Conservation (phyloP, 495 filamentous ascomycete species). For the Annulohypoxylon stygium region DNA sequence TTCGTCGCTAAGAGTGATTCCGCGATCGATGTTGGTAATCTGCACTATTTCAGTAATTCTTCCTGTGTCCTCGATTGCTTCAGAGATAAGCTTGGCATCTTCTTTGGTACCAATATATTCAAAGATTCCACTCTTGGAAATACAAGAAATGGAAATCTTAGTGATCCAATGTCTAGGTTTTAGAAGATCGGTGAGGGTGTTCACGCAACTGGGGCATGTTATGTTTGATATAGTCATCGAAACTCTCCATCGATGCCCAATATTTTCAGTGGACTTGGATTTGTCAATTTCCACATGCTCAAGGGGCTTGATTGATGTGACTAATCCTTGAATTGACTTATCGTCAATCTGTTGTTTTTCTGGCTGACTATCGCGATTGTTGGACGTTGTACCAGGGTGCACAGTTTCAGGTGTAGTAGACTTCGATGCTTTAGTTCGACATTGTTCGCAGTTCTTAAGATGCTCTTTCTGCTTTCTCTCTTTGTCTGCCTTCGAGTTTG, state of each 20-base stretch:
- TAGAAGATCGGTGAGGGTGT: slow-evolving; percentile 72
- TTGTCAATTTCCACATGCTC: slow-evolving; percentile 11
- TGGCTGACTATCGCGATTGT: not conserved
- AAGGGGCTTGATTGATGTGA: slow-evolving; percentile 32
- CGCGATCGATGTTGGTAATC: slow-evolving; percentile 51
- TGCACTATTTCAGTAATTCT: slow-evolving; percentile 76
- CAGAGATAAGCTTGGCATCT: slow-evolving; percentile 68
- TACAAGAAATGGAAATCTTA: slow-evolving; percentile 74
- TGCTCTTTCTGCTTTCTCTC: slow-evolving; percentile 48
- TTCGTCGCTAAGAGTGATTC: slow-evolving; percentile 46
- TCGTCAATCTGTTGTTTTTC: slow-evolving; percentile 22
- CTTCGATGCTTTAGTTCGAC: slow-evolving; percentile 36
- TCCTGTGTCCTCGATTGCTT: slow-evolving; percentile 83
- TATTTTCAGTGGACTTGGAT: slow-evolving; percentile 10
- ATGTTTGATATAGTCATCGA: slow-evolving; percentile 83
- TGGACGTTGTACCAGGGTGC: slow-evolving; percentile 9
- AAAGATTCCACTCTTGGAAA: slow-evolving; percentile 78
- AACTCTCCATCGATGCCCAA: slow-evolving; percentile 60
- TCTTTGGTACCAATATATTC: slow-evolving; percentile 69
- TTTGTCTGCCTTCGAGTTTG: slow-evolving; percentile 25
- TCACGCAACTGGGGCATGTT: slow-evolving; percentile 84
- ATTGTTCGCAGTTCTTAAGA: slow-evolving; percentile 48
- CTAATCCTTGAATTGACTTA: slow-evolving; percentile 23
- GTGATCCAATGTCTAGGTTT: slow-evolving; percentile 73
- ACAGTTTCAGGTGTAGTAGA: not conserved